Percentiles rank a stretch among this genome's conserved stretches.
phyloP scores from a whole-genome alignment of 352 stramenopile species.

The Phytophthora palmivora region DNA sequence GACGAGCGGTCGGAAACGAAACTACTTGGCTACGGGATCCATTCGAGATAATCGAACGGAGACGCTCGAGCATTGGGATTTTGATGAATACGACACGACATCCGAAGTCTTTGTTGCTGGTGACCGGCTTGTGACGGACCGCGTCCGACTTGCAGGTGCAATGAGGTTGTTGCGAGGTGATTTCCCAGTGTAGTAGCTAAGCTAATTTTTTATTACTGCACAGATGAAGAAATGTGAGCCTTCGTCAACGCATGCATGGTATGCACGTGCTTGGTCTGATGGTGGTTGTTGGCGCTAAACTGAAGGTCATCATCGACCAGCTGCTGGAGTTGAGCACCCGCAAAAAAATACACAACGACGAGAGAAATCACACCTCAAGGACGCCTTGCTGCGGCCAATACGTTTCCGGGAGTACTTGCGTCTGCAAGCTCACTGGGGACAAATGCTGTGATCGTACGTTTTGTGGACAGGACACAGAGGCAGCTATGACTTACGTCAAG shows the following conservation, averaged over 20 bases:
- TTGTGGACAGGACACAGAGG: slow-evolving; percentile 74
- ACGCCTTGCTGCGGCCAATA: slow-evolving; percentile 52
- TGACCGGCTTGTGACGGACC: slow-evolving; percentile 67
- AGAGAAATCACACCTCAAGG: slow-evolving; percentile 80
- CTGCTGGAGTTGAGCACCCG: slow-evolving; percentile 73
- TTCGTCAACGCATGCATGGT: slow-evolving; percentile 77
- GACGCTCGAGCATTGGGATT: slow-evolving; percentile 82
- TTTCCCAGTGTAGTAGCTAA: not conserved
- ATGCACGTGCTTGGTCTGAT: slow-evolving; percentile 79
- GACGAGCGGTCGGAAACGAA: slow-evolving; percentile 85
- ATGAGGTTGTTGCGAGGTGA: not conserved
- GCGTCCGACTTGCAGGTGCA: slow-evolving; percentile 68
- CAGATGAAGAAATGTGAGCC: slow-evolving; percentile 76
- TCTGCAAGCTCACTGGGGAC: slow-evolving; percentile 74
- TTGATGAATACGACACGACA: slow-evolving; percentile 75
- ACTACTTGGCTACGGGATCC: slow-evolving; percentile 69
- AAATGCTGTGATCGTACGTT: slow-evolving; percentile 76
- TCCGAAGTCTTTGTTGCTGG: slow-evolving; percentile 66
- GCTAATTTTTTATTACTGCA: slow-evolving; percentile 2
- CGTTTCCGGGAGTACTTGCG: slow-evolving; percentile 61
- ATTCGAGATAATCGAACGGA: slow-evolving; percentile 68
- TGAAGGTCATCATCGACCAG: slow-evolving; percentile 59
- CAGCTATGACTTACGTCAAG: slow-evolving; percentile 65
- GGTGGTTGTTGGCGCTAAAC: slow-evolving; percentile 63
- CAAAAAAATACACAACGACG: slow-evolving; percentile 75